These are phyloP conservation scores for Botrytis fragariae DNA, from an alignment of 2,329 filamentous ascomycete genomes.

Conservation along the genomic window DNA sequence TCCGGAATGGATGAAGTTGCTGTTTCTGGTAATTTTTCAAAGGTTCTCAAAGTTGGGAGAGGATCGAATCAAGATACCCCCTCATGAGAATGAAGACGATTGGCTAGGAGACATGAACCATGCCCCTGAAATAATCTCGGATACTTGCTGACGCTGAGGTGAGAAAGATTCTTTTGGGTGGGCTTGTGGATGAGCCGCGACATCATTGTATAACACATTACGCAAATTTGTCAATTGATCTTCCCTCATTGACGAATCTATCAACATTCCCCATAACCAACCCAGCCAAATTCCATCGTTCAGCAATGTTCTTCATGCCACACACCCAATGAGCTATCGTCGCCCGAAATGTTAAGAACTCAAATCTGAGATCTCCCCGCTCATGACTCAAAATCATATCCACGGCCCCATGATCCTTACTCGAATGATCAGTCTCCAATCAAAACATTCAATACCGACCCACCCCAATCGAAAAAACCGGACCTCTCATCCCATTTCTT, in stretches of 20 bases:
- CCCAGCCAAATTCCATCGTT: neutral
- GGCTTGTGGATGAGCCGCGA: neutral
- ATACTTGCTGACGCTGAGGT: neutral
- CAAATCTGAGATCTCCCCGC: neutral
- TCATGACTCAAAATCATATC: neutral
- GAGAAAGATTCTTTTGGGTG: neutral
- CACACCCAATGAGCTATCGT: neutral
- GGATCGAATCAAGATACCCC: neutral
- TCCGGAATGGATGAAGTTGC: neutral
- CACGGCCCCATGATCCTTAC: neutral
- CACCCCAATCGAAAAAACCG: neutral
- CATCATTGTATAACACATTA: neutral
- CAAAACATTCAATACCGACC: neutral
- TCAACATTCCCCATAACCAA: neutral
- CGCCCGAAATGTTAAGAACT: neutral
- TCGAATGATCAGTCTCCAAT: neutral
- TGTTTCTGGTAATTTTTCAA: neutral
- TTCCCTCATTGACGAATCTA: neutral
- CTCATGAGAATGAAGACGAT: neutral
- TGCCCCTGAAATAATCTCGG: slow-evolving; percentile 9
- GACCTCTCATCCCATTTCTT: neutral
- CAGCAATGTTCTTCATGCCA: neutral
- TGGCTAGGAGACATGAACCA: neutral
- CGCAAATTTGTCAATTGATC: neutral
- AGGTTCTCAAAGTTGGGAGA: neutral